These are phyloP conservation scores for Dactylella cylindrospora DNA, from an alignment of 2,329 filamentous ascomycete genomes.

Conservation along the genomic window DNA sequence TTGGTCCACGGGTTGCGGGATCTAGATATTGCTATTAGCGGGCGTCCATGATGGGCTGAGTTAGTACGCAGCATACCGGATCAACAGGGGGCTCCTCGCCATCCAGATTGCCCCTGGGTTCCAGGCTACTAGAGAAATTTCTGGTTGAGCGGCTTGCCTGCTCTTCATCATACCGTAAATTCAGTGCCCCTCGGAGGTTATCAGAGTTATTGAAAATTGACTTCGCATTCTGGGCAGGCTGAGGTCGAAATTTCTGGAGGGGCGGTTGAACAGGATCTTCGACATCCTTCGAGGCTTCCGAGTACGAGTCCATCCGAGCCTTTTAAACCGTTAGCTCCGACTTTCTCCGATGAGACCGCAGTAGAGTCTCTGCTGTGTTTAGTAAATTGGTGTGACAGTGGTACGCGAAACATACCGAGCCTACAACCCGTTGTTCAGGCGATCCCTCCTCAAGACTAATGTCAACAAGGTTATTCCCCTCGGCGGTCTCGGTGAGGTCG, in stretches of 20 bases:
- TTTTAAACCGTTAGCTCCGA: constrained; percentile 18
- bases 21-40: constrained; percentile 38
- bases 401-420: no score
- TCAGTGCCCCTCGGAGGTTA: constrained; percentile 55
- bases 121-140: constrained; percentile 60
- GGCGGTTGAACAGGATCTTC: constrained; percentile 27
- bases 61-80: constrained; percentile 53
- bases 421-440: constrained; percentile 40
- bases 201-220: constrained; percentile 4
- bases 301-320: constrained; percentile 11
- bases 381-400: no score
- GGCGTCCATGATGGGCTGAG: neutral
- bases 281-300: constrained; percentile 19
- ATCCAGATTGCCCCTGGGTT: constrained; percentile 60
- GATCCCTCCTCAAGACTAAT: constrained; percentile 53
- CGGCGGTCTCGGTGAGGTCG: constrained; percentile 50
- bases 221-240: neutral
- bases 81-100: constrained; percentile 64
- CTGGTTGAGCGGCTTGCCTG: neutral
- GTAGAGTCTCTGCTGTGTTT: neutral
- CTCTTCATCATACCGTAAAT: constrained; percentile 57
- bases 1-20: constrained; percentile 49
- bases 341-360: neutral
- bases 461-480: constrained; percentile 46
- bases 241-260: constrained; percentile 29